A percentile compares a stretch with the other conserved stretches of the same genome.
Conservation (phyloP, 768 basidiomycete genomes). For the Tricholoma sp. region DNA sequence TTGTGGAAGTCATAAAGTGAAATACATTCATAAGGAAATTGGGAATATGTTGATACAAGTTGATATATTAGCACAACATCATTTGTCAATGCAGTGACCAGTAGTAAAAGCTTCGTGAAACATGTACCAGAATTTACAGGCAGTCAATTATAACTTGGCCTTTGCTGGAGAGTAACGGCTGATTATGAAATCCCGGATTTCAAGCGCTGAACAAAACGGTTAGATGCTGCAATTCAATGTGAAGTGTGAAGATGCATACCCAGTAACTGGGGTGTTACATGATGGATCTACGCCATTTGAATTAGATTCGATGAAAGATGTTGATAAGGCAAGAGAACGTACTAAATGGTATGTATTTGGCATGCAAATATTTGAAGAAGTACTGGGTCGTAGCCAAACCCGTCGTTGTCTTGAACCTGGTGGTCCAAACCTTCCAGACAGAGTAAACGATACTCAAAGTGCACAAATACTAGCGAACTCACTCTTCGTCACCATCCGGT, state of each 20-base stretch:
- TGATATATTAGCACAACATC: too few species aligned
- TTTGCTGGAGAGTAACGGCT: too few species aligned
- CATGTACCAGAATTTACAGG: too few species aligned
- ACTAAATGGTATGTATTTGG: constrained; percentile 41
- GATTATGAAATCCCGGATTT: too few species aligned
- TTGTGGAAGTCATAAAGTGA: too few species aligned
- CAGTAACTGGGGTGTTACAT: constrained; percentile 32
- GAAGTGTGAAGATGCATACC: constrained; percentile 14
- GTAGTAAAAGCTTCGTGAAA: too few species aligned
- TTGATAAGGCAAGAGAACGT: constrained; percentile 2
- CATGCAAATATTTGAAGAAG: constrained; percentile 37
- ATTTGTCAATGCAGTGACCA: too few species aligned
- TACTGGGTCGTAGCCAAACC: constrained; percentile 39
- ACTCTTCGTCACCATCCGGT: constrained; percentile 39
- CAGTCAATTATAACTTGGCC: too few species aligned
- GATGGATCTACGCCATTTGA: constrained; percentile 28
- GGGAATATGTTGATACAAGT: too few species aligned
- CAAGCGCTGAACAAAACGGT: constrained; percentile 2
- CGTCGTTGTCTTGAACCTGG: constrained; percentile 28
- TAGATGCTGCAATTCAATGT: background rate
- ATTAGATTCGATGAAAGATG: background rate
- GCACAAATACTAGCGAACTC: constrained; percentile 10
- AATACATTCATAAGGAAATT: too few species aligned
- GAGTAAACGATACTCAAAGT: background rate
- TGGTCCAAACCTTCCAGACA: constrained; percentile 24